Percentiles rank a stretch among this genome's conserved stretches.
phyloP scores from a whole-genome alignment of 345 rosid species.

The Arabidopsis suecica region DNA sequence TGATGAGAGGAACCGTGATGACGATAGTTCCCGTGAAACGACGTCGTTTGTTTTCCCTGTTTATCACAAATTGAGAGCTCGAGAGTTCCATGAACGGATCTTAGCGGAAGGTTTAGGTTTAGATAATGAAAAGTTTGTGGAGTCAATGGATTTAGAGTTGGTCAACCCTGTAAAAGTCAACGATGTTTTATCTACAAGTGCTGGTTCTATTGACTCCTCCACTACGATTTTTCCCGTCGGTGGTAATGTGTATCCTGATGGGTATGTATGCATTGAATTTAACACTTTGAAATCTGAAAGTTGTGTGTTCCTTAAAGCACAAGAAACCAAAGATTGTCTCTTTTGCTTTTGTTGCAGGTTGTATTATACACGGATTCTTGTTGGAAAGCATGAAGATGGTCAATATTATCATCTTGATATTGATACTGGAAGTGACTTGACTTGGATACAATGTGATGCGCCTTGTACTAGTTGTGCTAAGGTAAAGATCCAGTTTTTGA shows the following conservation, averaged over 20 bases:
- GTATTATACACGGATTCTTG: conserved; percentile 71
- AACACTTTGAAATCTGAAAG: background rate
- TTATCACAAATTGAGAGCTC: conserved; percentile 60
- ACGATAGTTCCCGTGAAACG: conserved; percentile 29
- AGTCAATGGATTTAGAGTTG: conserved; percentile 40
- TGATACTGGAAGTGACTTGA: conserved; percentile 94
- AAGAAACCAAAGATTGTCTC: conserved; percentile 22
- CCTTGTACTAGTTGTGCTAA: conserved; percentile 93
- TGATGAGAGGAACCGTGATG: conserved; percentile 50
- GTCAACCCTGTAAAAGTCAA: conserved; percentile 44
- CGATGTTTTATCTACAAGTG: conserved; percentile 45
- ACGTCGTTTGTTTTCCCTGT: conserved; percentile 73
- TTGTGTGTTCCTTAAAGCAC: conserved; percentile 35
- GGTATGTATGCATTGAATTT: conserved; percentile 50
- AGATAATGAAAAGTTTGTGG: conserved; percentile 45
- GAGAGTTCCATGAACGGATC: conserved; percentile 48
- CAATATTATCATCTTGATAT: conserved; percentile 73
- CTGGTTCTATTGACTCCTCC: conserved; percentile 59
- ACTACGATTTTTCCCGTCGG: conserved; percentile 69
- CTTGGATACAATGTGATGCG: conserved; percentile 98
- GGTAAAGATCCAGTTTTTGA: conserved; percentile 48
- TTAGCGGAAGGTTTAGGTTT: conserved; percentile 55
- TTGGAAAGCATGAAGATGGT: conserved; percentile 71
- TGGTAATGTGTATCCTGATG: conserved; percentile 87
- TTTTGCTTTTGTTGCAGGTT: conserved; percentile 49